phyloP scores from a whole-genome alignment of 345 rosid genomes.

The Cochlearia excelsa region DNA sequence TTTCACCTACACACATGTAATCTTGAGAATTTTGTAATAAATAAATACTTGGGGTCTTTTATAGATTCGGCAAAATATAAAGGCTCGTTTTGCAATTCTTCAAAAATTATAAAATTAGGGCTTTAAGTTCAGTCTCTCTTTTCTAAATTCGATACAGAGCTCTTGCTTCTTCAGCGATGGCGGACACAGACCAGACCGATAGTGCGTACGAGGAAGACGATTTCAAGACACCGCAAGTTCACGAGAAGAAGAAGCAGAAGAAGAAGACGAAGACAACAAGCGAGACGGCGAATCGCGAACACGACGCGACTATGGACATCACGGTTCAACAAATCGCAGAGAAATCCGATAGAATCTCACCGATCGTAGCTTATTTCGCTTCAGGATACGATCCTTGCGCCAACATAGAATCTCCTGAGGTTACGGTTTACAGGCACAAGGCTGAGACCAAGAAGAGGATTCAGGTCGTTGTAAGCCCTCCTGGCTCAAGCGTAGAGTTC shows the following conservation, averaged over 20 bases:
- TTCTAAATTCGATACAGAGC: neutral
- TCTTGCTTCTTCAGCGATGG: constrained; percentile 5
- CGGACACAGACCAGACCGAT: neutral
- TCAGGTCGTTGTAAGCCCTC: constrained; percentile 63
- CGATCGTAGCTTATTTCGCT: constrained; percentile 75
- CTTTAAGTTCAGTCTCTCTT: neutral
- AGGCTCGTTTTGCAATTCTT: constrained; percentile 12
- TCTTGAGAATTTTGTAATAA: too few relatives aligned
- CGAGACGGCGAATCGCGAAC: constrained; percentile 16
- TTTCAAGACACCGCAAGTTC: constrained; percentile 15
- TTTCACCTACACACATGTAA: too few relatives aligned
- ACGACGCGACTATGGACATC: constrained; percentile 28
- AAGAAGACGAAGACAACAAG: constrained; percentile 11
- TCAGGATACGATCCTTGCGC: constrained; percentile 56
- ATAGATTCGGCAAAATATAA: neutral
- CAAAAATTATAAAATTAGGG: constrained; percentile 16
- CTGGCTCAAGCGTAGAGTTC: constrained; percentile 54
- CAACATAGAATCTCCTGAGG: constrained; percentile 23
- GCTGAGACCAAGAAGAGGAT: constrained; percentile 45
- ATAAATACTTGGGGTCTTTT: too few relatives aligned
- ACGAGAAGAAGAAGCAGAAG: constrained; percentile 26
- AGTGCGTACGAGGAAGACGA: constrained; percentile 14
- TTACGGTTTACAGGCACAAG: constrained; percentile 48
- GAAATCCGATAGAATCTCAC: constrained; percentile 47
- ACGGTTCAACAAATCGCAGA: constrained; percentile 43